Evolutionary conservation across 352 stramenopile species (phyloP), one percentile per base, ranked within the genome.

Genomic region (Pythium phragmitis): DNA sequence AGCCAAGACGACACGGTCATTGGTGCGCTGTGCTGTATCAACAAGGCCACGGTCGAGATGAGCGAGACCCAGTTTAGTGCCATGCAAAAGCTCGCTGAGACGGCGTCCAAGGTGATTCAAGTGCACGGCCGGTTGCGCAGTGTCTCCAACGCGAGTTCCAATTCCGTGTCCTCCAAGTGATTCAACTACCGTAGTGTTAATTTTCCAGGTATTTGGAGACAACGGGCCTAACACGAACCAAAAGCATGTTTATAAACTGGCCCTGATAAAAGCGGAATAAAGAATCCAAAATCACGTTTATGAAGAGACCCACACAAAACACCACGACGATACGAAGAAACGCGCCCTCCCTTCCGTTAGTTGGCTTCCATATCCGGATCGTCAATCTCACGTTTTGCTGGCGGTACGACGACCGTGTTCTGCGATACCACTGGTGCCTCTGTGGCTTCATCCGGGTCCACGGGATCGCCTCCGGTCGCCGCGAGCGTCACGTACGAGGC

Each of bases 21-120:
- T 52, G 82, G 80, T 8, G 73, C 72, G 9, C 51, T 91, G 28
- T 89, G 79, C 63, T 88, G 76, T 43, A 67, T 84, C 13, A 73
- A 85, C 57, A 63, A 66, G 19, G 30, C 78, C 52, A 72, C 74
- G 28, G 65, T 62, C 47, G 61, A 77, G 36, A 66, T 91, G 52
- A 82, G 70, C 23, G 69, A 74, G 52, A 77, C 77, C 39, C 76
- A 91, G 73, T 91, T 79, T 54, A 68, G 60, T 45, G 66, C 73
- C 0, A 80, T 88, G 70, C 73, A 72, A 61, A 75, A 71, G 46
- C 65, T 90, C 39, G 77, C 79, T 2, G 5, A 62, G 12, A 61
- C 61, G 2, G 52, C 52, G 23, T 23, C 19, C 53, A 60, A 60
- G 53, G 39, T 60, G 37, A 46, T 60, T 16, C 53, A 28, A 21